Percentiles rank a stretch among this genome's conserved stretches.
These are phyloP conservation scores for Lepidium africanum DNA, from an alignment of 345 rosid species.

Conservation along the genomic window DNA sequence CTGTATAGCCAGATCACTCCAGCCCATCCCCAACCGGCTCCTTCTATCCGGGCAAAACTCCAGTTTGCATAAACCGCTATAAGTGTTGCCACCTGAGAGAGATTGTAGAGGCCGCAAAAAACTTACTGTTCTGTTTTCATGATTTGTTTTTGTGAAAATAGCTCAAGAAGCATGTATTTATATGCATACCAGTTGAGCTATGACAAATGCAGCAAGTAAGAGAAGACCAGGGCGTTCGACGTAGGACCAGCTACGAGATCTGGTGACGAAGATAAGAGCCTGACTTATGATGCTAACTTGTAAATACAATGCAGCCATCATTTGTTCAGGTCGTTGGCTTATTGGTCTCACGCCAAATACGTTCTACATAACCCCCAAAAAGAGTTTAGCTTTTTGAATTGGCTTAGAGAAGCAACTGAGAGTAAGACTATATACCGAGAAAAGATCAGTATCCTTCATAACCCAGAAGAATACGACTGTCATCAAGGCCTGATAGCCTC, in stretches of 20 bases:
- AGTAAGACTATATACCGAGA: conserved; percentile 44
- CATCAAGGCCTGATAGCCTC: conserved; percentile 80
- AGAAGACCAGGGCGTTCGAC: conserved; percentile 76
- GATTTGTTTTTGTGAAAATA: not conserved
- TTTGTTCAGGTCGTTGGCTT: conserved; percentile 22
- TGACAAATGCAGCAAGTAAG: conserved; percentile 45
- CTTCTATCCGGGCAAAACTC: conserved; percentile 60
- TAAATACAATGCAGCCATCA: conserved; percentile 79
- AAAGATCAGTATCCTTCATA: conserved; percentile 62
- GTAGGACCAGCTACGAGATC: conserved; percentile 87
- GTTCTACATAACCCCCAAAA: conserved; percentile 34
- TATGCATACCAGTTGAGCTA: conserved; percentile 67
- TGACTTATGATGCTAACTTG: conserved; percentile 91
- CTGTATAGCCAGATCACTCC: conserved; percentile 92
- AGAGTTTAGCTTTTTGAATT: not conserved
- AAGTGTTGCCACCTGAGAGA: conserved; percentile 59
- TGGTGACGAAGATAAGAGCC: conserved; percentile 80
- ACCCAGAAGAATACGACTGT: conserved; percentile 80
- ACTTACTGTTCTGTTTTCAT: not conserved
- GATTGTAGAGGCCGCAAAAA: not conserved
- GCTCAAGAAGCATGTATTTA: not conserved
- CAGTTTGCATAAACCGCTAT: conserved; percentile 84
- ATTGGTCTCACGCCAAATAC: conserved; percentile 48
- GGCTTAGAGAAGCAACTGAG: not conserved
- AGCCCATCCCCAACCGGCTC: conserved; percentile 94